A percentile compares a stretch with the other conserved stretches of the same genome.
phyloP scores from a whole-genome alignment of 192 early-diverging fungal genomes.

The Entomortierella beljakovae region DNA sequence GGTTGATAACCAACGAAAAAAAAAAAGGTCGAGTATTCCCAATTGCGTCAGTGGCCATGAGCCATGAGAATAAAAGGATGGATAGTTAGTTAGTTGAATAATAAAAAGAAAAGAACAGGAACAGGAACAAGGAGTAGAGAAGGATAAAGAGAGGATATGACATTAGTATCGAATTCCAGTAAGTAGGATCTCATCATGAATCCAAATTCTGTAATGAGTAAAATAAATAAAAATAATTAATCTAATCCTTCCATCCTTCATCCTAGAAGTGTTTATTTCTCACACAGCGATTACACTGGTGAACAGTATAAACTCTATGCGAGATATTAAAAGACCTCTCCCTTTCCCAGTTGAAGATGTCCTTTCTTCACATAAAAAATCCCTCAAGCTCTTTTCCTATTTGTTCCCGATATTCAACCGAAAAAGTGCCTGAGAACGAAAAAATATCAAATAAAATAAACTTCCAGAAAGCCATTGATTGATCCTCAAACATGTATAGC shows the following conservation, averaged over 20 bases:
- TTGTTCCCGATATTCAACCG: neutral
- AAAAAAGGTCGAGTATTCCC: neutral
- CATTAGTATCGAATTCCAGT: neutral
- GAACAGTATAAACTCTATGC: no score
- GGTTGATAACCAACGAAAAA: neutral
- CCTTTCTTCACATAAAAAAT: neutral
- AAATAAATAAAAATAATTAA: no score
- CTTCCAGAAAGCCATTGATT: no score
- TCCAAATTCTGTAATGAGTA: no score
- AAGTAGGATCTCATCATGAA: no score
- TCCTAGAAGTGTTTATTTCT: no score
- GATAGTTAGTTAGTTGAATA: no score
- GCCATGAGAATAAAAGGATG: neutral
- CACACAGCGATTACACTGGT: no score
- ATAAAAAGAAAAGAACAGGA: neutral
- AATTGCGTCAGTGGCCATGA: neutral
- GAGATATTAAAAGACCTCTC: no score
- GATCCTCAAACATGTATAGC: no score
- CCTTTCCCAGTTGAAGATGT: neutral
- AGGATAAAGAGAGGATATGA: neutral
- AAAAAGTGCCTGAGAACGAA: conserved; percentile 3
- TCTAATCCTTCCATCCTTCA: no score
- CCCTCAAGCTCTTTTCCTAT: conserved; percentile 1
- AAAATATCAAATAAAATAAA: neutral
- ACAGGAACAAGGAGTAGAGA: conserved; percentile 2